Conservation (phyloP, 345 rosid genomes). For the Gossypium arboreum region DNA sequence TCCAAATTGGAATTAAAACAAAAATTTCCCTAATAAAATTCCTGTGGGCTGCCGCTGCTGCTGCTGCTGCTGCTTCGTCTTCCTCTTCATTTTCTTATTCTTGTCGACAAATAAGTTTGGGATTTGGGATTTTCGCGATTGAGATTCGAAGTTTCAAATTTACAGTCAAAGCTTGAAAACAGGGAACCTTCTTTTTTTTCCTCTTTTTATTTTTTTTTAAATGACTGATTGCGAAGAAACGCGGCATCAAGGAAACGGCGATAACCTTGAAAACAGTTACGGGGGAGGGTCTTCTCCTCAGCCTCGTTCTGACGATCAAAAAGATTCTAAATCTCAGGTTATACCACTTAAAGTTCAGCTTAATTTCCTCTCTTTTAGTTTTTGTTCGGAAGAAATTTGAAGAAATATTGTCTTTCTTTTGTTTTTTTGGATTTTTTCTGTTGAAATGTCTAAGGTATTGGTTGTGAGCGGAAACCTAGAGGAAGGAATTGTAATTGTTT, state of each 20-base stretch:
- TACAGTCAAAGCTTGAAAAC: background rate
- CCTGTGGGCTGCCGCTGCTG: no score
- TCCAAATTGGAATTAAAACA: no score
- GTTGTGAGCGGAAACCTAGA: background rate
- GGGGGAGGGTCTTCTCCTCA: constrained; percentile 18
- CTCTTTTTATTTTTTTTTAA: no score
- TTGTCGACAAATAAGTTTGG: background rate
- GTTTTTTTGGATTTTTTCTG: background rate
- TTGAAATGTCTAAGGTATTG: background rate
- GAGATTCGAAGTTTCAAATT: background rate
- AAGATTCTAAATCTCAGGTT: constrained; percentile 1
- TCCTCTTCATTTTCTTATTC: no score
- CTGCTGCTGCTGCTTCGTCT: no score
- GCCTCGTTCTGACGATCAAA: constrained; percentile 16
- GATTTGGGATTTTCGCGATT: constrained; percentile 4
- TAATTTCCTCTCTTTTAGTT: background rate
- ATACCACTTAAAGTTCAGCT: background rate
- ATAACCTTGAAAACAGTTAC: background rate
- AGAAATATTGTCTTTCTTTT: background rate
- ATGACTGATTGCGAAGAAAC: constrained; percentile 18
- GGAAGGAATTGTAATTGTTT: background rate
- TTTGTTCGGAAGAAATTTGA: background rate
- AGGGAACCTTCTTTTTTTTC: background rate
- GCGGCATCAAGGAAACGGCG: constrained; percentile 9
- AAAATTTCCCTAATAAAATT: no score